Evolutionary conservation across 331 rosid species (phyloP).

Genomic region (Telfairia occidentalis): DNA sequence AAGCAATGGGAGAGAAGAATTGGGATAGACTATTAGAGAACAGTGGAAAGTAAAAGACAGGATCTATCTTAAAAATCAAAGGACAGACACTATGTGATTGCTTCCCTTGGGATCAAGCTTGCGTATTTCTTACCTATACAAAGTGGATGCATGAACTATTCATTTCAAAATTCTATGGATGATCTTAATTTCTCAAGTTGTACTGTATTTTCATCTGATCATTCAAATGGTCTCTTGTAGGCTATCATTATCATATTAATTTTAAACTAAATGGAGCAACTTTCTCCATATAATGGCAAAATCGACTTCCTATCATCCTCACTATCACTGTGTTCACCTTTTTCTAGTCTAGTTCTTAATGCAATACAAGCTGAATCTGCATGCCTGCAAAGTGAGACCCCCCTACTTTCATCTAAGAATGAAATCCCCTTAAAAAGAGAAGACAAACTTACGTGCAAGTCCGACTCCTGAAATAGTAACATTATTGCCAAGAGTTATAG

Average conservation of each 20-base stretch:
- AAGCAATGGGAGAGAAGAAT: too few species aligned
- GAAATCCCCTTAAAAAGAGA: constrained; percentile 1
- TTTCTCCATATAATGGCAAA: not conserved
- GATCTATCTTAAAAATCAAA: not conserved
- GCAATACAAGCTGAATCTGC: constrained; percentile 1
- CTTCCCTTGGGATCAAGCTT: not conserved
- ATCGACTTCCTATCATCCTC: not conserved
- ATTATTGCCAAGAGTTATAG: constrained; percentile 77
- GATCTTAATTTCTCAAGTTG: not conserved
- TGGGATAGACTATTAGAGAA: too few species aligned
- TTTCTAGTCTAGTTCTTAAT: constrained; percentile 1
- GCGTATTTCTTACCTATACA: not conserved
- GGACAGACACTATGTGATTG: too few species aligned
- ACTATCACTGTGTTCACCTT: not conserved
- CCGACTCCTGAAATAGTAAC: constrained; percentile 69
- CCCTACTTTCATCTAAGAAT: not conserved
- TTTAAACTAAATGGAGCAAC: not conserved
- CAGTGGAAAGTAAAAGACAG: not conserved
- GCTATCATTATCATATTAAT: not conserved
- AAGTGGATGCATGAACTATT: not conserved
- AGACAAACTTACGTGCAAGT: constrained; percentile 67
- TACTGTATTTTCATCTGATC: not conserved
- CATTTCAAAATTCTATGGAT: not conserved
- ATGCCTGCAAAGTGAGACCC: not conserved
- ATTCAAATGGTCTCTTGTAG: not conserved